A percentile compares a stretch with the other conserved stretches of the same genome.
phyloP scores from a whole-genome alignment of 2,329 filamentous ascomycete species.

The Ilyonectria mors-panacis region DNA sequence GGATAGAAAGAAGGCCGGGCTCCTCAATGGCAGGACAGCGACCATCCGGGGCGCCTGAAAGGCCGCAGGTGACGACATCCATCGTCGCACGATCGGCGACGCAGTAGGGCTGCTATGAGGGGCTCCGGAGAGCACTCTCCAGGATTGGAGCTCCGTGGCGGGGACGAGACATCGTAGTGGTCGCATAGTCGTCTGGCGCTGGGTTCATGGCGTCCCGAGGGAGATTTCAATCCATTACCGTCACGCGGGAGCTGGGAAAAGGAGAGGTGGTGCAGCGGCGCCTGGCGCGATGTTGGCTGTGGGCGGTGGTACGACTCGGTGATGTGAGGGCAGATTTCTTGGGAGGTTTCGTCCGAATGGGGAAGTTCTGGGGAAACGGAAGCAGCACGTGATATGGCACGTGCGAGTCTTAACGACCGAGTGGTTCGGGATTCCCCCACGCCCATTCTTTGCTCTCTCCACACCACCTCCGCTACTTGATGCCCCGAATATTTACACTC shows the following conservation, averaged over 20 bases:
- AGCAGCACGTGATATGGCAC: slow-evolving; percentile 42
- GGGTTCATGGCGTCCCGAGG: slow-evolving; percentile 48
- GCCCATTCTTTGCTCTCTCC: neutral
- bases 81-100: slow-evolving; percentile 38
- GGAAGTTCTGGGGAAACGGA: slow-evolving; percentile 40
- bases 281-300: slow-evolving; percentile 22
- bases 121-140: slow-evolving; percentile 39
- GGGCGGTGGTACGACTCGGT: slow-evolving; percentile 45
- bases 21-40: slow-evolving; percentile 36
- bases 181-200: slow-evolving; percentile 52
- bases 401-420: slow-evolving; percentile 15
- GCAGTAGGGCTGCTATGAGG: slow-evolving; percentile 30
- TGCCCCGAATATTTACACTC: neutral
- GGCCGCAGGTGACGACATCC: slow-evolving; percentile 50
- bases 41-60: slow-evolving; percentile 44
- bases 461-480: neutral
- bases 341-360: slow-evolving; percentile 37
- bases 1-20: slow-evolving; percentile 53
- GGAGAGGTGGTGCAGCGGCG: slow-evolving; percentile 17
- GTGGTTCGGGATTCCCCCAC: neutral
- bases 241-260: slow-evolving; percentile 18
- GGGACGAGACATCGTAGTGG: slow-evolving; percentile 51
- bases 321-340: slow-evolving; percentile 40
- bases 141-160: slow-evolving; percentile 47
- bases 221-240: slow-evolving; percentile 48